These are phyloP conservation scores for Dendrothele bispora DNA, from an alignment of 768 basidiomycete genomes.

Conservation along the genomic window DNA sequence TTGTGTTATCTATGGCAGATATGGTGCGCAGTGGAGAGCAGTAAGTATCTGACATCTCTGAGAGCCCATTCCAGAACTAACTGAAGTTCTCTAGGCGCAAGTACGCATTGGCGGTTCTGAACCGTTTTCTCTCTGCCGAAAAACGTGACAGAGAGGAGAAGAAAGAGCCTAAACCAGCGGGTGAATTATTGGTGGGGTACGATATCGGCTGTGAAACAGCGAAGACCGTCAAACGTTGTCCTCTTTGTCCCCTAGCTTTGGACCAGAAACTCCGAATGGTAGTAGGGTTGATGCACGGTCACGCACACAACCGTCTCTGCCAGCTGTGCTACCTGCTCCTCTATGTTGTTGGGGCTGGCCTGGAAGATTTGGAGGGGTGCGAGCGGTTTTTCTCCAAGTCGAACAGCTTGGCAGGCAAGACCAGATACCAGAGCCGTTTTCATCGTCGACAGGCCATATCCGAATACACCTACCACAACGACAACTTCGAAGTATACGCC, in stretches of 20 bases:
- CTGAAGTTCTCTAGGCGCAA: too few species aligned
- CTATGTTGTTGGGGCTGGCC: background rate
- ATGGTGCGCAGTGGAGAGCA: too few species aligned
- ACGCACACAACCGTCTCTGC: background rate
- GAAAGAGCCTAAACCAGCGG: background rate
- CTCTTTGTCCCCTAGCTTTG: conserved; percentile 1
- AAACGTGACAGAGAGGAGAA: background rate
- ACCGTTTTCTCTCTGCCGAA: too few species aligned
- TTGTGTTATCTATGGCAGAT: too few species aligned
- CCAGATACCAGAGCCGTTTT: background rate
- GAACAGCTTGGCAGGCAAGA: background rate
- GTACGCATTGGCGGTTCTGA: too few species aligned
- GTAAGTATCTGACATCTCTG: too few species aligned
- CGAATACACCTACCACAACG: background rate
- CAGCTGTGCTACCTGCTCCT: background rate
- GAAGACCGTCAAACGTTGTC: conserved; percentile 16
- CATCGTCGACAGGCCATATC: background rate
- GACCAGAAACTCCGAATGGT: background rate
- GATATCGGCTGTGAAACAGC: conserved; percentile 23
- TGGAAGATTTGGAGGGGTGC: background rate
- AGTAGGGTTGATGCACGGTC: background rate
- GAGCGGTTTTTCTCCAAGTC: background rate
- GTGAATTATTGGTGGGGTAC: conserved; percentile 11
- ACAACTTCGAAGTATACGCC: background rate
- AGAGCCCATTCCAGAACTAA: too few species aligned